Evolutionary conservation across 495 filamentous ascomycete species (phyloP).

Genomic region (Penicillium egyptiacum): DNA sequence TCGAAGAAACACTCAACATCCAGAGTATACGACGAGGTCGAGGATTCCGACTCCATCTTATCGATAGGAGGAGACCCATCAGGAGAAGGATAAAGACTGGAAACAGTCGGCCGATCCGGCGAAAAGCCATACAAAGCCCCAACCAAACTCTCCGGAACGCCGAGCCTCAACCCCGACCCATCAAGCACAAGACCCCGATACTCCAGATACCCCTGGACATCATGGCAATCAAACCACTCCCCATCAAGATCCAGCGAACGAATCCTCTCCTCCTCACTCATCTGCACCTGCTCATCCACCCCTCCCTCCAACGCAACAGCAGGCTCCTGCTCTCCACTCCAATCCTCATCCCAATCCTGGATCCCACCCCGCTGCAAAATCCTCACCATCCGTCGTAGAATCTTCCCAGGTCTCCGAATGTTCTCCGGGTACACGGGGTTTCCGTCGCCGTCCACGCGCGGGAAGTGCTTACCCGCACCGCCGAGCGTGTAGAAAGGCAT

Average conservation of each 20-base stretch:
- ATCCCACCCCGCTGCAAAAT: constrained; percentile 28
- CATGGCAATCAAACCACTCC: constrained; percentile 33
- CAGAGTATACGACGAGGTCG: constrained; percentile 19
- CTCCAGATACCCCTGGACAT: constrained; percentile 32
- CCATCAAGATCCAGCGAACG: constrained; percentile 27
- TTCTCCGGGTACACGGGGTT: constrained; percentile 26
- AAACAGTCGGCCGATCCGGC: constrained; percentile 13
- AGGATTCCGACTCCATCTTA: constrained; percentile 2
- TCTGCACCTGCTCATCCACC: constrained; percentile 1
- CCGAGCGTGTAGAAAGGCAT: constrained; percentile 66
- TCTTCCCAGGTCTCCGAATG: constrained; percentile 21
- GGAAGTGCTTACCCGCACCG: constrained; percentile 63
- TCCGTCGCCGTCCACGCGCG: constrained; percentile 15
- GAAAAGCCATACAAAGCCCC: constrained; percentile 19
- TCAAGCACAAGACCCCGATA: constrained; percentile 22
- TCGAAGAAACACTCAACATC: constrained; percentile 33
- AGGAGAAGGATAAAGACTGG: constrained; percentile 14
- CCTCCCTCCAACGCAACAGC: background rate
- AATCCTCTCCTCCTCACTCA: constrained; percentile 19
- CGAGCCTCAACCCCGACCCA: constrained; percentile 21
- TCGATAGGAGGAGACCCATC: constrained; percentile 7
- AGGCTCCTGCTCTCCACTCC: constrained; percentile 26
- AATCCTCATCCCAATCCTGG: constrained; percentile 33
- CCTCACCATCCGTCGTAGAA: constrained; percentile 21
- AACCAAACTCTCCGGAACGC: constrained; percentile 20